A percentile compares a stretch with the other conserved stretches of the same genome.
Conservation (phyloP, 208 protist genomes). For the Trypanosoma melophagium region DNA sequence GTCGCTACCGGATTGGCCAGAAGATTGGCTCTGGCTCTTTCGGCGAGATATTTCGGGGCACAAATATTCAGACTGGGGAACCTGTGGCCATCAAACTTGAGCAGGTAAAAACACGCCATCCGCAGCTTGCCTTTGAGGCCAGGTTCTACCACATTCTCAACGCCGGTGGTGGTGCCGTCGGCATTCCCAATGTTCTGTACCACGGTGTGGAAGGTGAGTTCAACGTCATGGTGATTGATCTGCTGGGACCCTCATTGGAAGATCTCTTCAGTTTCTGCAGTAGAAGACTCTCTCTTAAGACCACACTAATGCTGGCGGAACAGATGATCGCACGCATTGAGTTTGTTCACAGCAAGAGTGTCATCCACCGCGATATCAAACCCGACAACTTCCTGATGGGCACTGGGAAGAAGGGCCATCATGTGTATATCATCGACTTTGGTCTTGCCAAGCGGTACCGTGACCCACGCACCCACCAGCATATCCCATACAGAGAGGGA, state of each 20-base stretch:
- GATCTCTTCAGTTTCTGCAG: constrained; percentile 91
- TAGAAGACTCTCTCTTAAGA: constrained; percentile 90
- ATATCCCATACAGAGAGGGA: constrained; percentile 99
- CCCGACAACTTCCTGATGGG: constrained; percentile 95
- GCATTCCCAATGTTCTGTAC: constrained; percentile 88
- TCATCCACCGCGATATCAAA: constrained; percentile 95
- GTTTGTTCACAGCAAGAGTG: constrained; percentile 92
- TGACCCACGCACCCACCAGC: constrained; percentile 96
- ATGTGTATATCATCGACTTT: constrained; percentile 98
- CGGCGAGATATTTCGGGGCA: constrained; percentile 92
- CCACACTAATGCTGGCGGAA: constrained; percentile 91
- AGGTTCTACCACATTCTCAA: constrained; percentile 89
- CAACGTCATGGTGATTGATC: constrained; percentile 94
- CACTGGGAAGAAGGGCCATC: constrained; percentile 82
- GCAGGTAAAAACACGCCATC: constrained; percentile 86
- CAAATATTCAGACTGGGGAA: constrained; percentile 88
- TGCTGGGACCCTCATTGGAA: constrained; percentile 91
- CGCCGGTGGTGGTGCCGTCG: constrained; percentile 65
- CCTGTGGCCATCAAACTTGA: constrained; percentile 93
- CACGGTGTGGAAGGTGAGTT: constrained; percentile 91
- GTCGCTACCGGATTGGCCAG: constrained; percentile 77
- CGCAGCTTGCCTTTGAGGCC: constrained; percentile 91
- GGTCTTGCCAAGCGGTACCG: constrained; percentile 99
- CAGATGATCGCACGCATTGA: constrained; percentile 91
- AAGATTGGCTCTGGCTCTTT: constrained; percentile 98